phyloP scores from a whole-genome alignment of 345 rosid genomes.

The Camelina sativa region DNA sequence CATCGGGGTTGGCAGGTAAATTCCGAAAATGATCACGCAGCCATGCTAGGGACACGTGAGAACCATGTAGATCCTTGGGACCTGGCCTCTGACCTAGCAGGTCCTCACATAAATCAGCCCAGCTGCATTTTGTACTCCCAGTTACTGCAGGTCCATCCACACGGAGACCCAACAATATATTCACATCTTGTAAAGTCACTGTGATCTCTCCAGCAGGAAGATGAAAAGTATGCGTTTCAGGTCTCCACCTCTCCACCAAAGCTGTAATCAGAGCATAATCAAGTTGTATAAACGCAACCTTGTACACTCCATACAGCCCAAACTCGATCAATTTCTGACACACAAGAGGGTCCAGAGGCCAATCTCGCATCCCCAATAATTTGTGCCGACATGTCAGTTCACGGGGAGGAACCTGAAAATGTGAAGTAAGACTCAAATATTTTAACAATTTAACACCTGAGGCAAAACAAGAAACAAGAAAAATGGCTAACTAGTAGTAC shows the following conservation, averaged over 20 bases:
- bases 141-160: constrained; percentile 81
- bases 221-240: constrained; percentile 75
- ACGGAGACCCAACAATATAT: constrained; percentile 67
- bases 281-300: constrained; percentile 70
- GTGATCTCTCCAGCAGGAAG: constrained; percentile 78
- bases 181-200: constrained; percentile 65
- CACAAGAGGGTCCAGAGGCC: constrained; percentile 45
- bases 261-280: constrained; percentile 77
- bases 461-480: constrained; percentile 24
- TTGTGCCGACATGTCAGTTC: constrained; percentile 48
- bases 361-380: constrained; percentile 48
- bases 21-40: constrained; percentile 46
- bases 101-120: constrained; percentile 50
- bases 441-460: constrained; percentile 16
- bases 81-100: constrained; percentile 47
- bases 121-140: constrained; percentile 46
- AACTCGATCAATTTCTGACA: constrained; percentile 47
- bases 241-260: constrained; percentile 84
- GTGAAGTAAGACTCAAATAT: constrained; percentile 46
- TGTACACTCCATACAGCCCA: constrained; percentile 56
- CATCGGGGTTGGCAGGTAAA: constrained; percentile 43
- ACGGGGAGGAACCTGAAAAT: constrained; percentile 46
- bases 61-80: constrained; percentile 45
- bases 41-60: constrained; percentile 47
- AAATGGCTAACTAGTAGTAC: constrained; percentile 5